Percentiles rank a stretch among this genome's conserved stretches.
These are phyloP conservation scores for Blastobotrys aristatus DNA, from an alignment of 1,139 yeast genomes.

Conservation along the genomic window DNA sequence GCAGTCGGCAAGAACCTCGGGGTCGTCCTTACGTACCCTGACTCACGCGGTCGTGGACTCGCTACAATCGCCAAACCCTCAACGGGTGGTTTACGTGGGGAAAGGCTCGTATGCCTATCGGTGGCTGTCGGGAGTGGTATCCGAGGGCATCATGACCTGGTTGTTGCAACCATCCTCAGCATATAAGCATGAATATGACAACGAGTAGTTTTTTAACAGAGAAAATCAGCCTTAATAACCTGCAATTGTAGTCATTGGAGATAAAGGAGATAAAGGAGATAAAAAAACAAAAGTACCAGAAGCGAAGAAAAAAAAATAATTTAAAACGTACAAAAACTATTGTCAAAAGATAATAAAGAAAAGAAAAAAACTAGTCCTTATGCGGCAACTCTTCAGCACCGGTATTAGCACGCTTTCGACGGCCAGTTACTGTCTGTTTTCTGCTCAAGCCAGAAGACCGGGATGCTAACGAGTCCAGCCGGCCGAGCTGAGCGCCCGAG, in stretches of 20 bases:
- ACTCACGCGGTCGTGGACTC: constrained; percentile 36
- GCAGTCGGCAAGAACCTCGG: constrained; percentile 31
- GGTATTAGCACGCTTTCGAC: constrained; percentile 1
- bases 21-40: constrained; percentile 32
- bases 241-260: too few relatives aligned
- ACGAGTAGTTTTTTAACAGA: constrained; percentile 8
- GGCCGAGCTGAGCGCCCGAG: constrained; percentile 4
- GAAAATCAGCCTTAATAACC: too few relatives aligned
- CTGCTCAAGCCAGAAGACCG: constrained; percentile 4
- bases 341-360: background rate
- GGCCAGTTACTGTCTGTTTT: constrained; percentile 7
- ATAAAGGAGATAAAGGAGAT: background rate
- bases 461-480: constrained; percentile 10
- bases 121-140: constrained; percentile 30
- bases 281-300: too few relatives aligned
- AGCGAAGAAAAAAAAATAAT: too few relatives aligned
- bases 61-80: constrained; percentile 29
- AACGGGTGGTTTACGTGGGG: constrained; percentile 38
- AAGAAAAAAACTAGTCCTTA: background rate
- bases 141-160: constrained; percentile 36
- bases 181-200: constrained; percentile 9
- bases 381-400: background rate
- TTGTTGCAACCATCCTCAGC: constrained; percentile 28
- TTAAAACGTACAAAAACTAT: too few relatives aligned
- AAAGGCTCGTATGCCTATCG: constrained; percentile 36